Evolutionary conservation across 495 filamentous ascomycete species (phyloP), one percentile per base, ranked within the genome.

Genomic region (Podospora pseudocomata): DNA sequence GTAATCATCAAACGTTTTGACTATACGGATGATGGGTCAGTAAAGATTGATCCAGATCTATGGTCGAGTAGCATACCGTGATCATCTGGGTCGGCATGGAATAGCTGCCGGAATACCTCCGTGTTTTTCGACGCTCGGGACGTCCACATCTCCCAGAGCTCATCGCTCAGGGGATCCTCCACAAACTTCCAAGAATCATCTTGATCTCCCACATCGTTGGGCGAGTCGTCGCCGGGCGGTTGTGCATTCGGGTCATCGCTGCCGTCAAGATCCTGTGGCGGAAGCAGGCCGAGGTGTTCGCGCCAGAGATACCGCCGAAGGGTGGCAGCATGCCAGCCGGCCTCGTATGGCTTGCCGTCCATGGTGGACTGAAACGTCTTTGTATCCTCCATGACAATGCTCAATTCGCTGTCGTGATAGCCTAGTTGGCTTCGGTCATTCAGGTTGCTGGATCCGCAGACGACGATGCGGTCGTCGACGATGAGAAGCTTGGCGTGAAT

Each of bases 401-500:
- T 87, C n/a, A 99, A 82, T 78, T 99, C 95, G 67, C 89, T 92
- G 75, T 99, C 95, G 74, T 96, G 93, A 73, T 88, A 85, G 18
- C 94, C 95, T 20, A 94, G 81, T 81, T 97, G 94, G 18, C 91
- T 96, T 73, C 95, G 87, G 74, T 97, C 94, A 72, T 99, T 97
- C 77, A 99, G 87, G 77, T 99, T 97, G 55, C 91, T 89, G 64
- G 87, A 91, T 18, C 94, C 94, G 75, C 94, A 96, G 66, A 97
- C 90, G 27, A 88, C 89, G 53, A 90, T 84, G 53, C 86, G 84
- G 74, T 97, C 92, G 73, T 97, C 93, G 16, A 88, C 91, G 69
- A 96, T 96, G 67, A 92, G 84, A 39, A 95, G 83, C 78, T 97
- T 97, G 54, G 87, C 90, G 74, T 99, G 94, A 53, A 97, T 86